Evolutionary conservation across 257 asterid species (phyloP).

Genomic region (Nicotiana benthamiana): DNA sequence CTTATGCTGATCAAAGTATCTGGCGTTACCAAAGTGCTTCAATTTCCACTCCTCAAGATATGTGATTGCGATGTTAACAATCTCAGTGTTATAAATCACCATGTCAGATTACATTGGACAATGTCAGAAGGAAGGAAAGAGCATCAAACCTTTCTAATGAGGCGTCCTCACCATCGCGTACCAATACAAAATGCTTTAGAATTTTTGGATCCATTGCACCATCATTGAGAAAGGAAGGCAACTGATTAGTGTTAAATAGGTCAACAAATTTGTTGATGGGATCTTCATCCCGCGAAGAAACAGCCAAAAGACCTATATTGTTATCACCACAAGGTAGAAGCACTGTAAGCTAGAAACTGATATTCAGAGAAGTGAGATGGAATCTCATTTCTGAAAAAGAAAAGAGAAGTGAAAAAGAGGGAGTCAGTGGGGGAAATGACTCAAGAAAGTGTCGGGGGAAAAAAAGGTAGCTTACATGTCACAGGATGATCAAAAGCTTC

Average conservation of each 20-base stretch:
- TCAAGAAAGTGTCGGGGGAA: not conserved
- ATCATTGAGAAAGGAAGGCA: constrained; percentile 79
- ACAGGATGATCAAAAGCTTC: constrained; percentile 99
- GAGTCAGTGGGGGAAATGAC: not conserved
- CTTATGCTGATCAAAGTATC: not conserved
- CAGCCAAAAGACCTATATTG: constrained; percentile 77
- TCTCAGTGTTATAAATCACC: not conserved
- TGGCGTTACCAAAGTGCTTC: not conserved
- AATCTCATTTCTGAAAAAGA: constrained; percentile 16
- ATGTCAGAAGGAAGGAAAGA: constrained; percentile 6
- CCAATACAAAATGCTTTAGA: constrained; percentile 75
- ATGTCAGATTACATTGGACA: not conserved
- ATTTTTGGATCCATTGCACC: constrained; percentile 98
- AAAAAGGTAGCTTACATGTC: constrained; percentile 55
- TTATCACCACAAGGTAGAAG: constrained; percentile 13
- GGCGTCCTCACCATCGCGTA: constrained; percentile 72
- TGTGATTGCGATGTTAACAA: not conserved
- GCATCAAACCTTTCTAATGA: constrained; percentile 50
- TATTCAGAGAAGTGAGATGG: not conserved
- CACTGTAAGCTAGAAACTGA: constrained; percentile 19
- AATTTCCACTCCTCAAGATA: not conserved
- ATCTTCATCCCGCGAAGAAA: constrained; percentile 78
- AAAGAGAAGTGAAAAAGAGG: not conserved
- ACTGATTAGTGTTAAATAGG: constrained; percentile 66
- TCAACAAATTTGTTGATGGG: constrained; percentile 76